phyloP scores from a whole-genome alignment of 2,329 filamentous ascomycete genomes.

The Arthrobotrys entomopaga region DNA sequence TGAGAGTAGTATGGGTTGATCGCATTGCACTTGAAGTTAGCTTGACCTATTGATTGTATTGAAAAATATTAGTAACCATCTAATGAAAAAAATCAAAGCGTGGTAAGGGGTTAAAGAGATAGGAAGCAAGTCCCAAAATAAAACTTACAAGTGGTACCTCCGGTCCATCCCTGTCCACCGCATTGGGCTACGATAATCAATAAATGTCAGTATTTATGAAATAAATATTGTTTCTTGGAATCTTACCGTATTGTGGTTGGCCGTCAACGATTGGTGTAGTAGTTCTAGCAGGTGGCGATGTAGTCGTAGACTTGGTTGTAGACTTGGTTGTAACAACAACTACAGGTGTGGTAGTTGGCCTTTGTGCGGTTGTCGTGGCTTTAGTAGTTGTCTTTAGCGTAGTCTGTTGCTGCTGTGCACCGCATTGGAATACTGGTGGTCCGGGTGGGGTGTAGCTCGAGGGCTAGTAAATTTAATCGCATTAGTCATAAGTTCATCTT shows the following conservation, averaged over 20 bases:
- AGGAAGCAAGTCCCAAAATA: neutral
- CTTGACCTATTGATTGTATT: neutral
- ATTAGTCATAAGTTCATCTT: slow-evolving; percentile 1
- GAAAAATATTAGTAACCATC: slow-evolving; percentile 21
- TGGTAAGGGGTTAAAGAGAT: no score
- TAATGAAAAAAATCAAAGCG: no score
- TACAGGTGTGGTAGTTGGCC: slow-evolving; percentile 16
- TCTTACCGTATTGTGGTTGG: slow-evolving; percentile 31
- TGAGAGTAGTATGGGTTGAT: slow-evolving; percentile 21
- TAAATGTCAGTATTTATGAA: slow-evolving; percentile 12
- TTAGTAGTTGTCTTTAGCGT: slow-evolving; percentile 15
- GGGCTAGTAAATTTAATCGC: slow-evolving; percentile 7
- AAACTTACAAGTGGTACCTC: slow-evolving; percentile 55
- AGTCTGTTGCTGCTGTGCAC: slow-evolving; percentile 21
- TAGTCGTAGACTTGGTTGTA: slow-evolving; percentile 25
- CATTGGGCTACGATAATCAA: slow-evolving; percentile 57
- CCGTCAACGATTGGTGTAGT: neutral
- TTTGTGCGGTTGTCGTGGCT: neutral
- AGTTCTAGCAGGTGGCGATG: no score
- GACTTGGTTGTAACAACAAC: slow-evolving; percentile 5
- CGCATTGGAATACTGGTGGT: slow-evolving; percentile 12
- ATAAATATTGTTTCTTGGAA: slow-evolving; percentile 1
- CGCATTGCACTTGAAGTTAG: slow-evolving; percentile 11
- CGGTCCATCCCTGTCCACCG: slow-evolving; percentile 58
- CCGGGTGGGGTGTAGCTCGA: slow-evolving; percentile 23